Conservation (phyloP, 2,329 filamentous ascomycete species). For the Botryotinia narcissicola region DNA sequence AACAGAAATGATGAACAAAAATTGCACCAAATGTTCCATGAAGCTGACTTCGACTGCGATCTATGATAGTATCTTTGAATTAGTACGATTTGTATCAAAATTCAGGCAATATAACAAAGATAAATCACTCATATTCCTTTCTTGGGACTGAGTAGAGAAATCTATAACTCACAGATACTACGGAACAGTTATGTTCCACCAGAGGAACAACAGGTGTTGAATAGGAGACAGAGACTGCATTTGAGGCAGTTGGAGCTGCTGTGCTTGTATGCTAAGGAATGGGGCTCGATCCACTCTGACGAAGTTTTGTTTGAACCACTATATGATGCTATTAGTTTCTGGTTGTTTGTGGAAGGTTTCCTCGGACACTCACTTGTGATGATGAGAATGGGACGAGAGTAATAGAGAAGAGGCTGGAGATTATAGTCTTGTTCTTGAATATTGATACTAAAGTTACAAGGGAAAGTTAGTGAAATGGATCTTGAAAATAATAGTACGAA, state of each 20-base stretch:
- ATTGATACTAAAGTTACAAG: background rate
- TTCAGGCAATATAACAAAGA: too few relatives aligned
- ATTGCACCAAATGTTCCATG: background rate
- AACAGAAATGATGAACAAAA: background rate
- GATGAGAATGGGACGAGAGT: background rate
- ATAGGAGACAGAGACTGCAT: background rate
- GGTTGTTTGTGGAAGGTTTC: background rate
- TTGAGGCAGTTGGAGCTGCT: background rate
- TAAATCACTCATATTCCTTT: background rate
- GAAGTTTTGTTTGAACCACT: background rate
- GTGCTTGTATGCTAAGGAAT: background rate
- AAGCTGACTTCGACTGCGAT: background rate
- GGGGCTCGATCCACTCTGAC: background rate
- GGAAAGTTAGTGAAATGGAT: background rate
- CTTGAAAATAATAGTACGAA: background rate
- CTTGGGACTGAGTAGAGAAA: background rate
- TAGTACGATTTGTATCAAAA: background rate
- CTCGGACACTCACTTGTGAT: background rate
- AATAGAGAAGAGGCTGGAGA: background rate
- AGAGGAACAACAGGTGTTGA: rapidly evolving
- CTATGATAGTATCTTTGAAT: background rate
- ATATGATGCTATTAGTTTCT: background rate
- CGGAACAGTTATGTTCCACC: rapidly evolving
- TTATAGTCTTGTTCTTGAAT: background rate
- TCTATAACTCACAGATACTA: background rate